A percentile compares a stretch with the other conserved stretches of the same genome.
phyloP scores from a whole-genome alignment of 495 filamentous ascomycete species.

The Margaritispora aquatica region DNA sequence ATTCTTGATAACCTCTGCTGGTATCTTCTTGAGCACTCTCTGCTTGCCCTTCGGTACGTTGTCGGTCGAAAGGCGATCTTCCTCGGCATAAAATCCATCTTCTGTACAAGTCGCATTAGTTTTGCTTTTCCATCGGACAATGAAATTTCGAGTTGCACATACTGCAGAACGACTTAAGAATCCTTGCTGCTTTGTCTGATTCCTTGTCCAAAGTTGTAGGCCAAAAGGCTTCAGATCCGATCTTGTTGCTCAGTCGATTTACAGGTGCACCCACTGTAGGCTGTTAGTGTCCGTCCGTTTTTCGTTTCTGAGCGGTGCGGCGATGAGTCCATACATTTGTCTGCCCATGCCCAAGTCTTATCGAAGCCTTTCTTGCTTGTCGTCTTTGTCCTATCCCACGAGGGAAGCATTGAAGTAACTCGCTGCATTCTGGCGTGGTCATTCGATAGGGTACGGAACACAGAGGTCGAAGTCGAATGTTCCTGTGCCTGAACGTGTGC shows the following conservation, averaged over 20 bases:
- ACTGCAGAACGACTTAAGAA: slow-evolving; percentile 74
- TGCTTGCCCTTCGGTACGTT: slow-evolving; percentile 60
- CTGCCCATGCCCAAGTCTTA: slow-evolving; percentile 35
- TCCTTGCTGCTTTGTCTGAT: slow-evolving; percentile 76
- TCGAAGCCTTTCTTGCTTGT: slow-evolving; percentile 40
- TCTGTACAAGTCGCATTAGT: slow-evolving; percentile 22
- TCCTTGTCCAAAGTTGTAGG: slow-evolving; percentile 75
- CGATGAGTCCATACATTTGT: slow-evolving; percentile 30
- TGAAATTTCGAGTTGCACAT: slow-evolving; percentile 14
- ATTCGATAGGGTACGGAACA: neutral
- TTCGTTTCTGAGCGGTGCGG: no score
- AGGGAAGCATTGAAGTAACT: slow-evolving; percentile 21
- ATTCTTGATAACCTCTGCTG: slow-evolving; percentile 70
- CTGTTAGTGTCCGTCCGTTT: slow-evolving; percentile 2
- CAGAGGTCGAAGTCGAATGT: no score
- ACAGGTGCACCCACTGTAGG: slow-evolving; percentile 52
- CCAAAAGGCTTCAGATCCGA: slow-evolving; percentile 77
- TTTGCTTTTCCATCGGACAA: slow-evolving; percentile 5
- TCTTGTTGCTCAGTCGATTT: slow-evolving; percentile 64
- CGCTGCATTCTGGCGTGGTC: slow-evolving; percentile 19
- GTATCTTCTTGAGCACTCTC: slow-evolving; percentile 75
- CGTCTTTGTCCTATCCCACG: slow-evolving; percentile 34
- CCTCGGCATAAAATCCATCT: slow-evolving; percentile 37
- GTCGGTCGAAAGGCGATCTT: slow-evolving; percentile 8
- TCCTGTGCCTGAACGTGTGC: neutral